Evolutionary conservation across 352 stramenopile genomes (phyloP).

Genomic region (Pythium brachiatum): DNA sequence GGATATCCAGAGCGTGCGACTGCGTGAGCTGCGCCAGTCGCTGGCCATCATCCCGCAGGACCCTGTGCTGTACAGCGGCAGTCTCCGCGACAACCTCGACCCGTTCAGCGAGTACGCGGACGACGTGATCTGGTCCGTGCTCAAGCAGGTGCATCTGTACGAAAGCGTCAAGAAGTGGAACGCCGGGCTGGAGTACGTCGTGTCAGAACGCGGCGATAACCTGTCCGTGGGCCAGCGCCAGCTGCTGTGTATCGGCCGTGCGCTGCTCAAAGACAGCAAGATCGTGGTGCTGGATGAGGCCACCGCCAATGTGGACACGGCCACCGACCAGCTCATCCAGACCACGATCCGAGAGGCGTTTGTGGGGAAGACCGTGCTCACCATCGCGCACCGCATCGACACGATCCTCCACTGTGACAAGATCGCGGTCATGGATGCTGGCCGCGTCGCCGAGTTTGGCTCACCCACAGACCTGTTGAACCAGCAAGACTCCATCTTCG

Average conservation of each 20-base stretch:
- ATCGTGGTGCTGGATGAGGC: constrained; percentile 97
- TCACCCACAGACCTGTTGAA: constrained; percentile 70
- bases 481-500: constrained; percentile 76
- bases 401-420: constrained; percentile 92
- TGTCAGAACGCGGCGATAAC: constrained; percentile 93
- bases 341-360: constrained; percentile 86
- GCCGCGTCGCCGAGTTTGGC: constrained; percentile 90
- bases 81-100: constrained; percentile 88
- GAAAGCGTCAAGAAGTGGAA: constrained; percentile 42
- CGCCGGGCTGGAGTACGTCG: constrained; percentile 74
- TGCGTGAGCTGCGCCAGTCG: constrained; percentile 70
- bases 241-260: constrained; percentile 93
- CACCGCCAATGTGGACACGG: constrained; percentile 80
- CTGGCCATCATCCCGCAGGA: constrained; percentile 92
- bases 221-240: constrained; percentile 93
- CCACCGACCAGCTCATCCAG: constrained; percentile 64
- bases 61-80: constrained; percentile 89
- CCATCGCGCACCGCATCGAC: constrained; percentile 92
- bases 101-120: constrained; percentile 83
- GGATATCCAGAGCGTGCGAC: constrained; percentile 73
- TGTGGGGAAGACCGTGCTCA: constrained; percentile 85
- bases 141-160: constrained; percentile 70
- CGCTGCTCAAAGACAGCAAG: constrained; percentile 85
- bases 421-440: constrained; percentile 90
- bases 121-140: constrained; percentile 51